phyloP scores from a whole-genome alignment of 2,329 filamentous ascomycete species.

The Alternaria conjuncta region DNA sequence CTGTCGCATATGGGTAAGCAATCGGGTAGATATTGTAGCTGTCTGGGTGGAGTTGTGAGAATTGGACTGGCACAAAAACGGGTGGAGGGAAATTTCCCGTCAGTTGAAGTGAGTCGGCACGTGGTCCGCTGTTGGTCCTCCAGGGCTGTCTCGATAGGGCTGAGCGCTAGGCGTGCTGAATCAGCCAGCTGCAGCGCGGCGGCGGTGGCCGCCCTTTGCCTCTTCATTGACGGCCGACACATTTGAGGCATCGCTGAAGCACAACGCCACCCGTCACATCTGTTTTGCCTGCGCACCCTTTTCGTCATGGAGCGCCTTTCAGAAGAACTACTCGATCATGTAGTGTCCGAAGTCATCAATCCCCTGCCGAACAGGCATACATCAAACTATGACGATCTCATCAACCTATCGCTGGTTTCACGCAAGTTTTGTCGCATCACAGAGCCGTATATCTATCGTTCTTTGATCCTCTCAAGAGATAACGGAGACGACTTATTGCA shows the following conservation, averaged over 20 bases:
- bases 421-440: slow-evolving; percentile 11
- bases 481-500: background rate
- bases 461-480: background rate
- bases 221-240: background rate
- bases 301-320: slow-evolving; percentile 10
- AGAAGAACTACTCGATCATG: slow-evolving; percentile 15
- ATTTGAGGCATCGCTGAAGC: background rate
- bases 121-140: background rate
- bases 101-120: background rate
- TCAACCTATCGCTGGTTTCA: slow-evolving; percentile 13
- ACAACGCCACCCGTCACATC: background rate
- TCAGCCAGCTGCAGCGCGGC: background rate
- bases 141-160: background rate
- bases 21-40: background rate
- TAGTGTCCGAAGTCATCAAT: slow-evolving; percentile 3
- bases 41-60: background rate
- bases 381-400: background rate
- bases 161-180: slow-evolving; percentile 2
- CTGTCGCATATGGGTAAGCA: background rate
- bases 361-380: slow-evolving; percentile 4
- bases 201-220: background rate
- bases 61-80: background rate
- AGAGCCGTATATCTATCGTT: slow-evolving; percentile 11
- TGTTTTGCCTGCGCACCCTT: background rate
- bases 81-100: background rate